These are phyloP conservation scores for Penicillium pulvis DNA, from an alignment of 495 filamentous ascomycete species.

Conservation along the genomic window DNA sequence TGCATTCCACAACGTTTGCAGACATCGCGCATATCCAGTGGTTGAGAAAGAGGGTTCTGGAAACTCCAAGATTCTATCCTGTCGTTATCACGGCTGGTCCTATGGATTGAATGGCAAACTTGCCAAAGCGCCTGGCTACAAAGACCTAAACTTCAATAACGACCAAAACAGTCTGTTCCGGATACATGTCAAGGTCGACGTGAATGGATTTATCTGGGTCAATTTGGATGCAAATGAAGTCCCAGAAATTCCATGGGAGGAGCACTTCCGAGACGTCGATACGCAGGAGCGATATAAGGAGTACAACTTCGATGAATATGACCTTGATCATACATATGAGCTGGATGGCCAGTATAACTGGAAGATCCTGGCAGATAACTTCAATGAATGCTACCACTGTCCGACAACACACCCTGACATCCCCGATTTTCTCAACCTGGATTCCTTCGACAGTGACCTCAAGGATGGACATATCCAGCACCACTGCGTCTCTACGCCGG, in stretches of 20 bases:
- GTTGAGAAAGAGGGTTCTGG: conserved; percentile 42
- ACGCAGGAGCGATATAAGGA: conserved; percentile 43
- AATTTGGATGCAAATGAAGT: conserved; percentile 47
- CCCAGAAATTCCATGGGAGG: conserved; percentile 48
- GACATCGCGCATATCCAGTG: conserved; percentile 57
- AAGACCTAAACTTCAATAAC: conserved; percentile 54
- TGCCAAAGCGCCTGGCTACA: conserved; percentile 57
- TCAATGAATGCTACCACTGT: conserved; percentile 67
- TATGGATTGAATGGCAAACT: conserved; percentile 56
- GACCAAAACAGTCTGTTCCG: conserved; percentile 43
- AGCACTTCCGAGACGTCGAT: conserved; percentile 48
- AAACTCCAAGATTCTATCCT: conserved; percentile 40
- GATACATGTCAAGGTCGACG: conserved; percentile 51
- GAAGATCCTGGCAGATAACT: conserved; percentile 65
- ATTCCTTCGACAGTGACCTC: conserved; percentile 44
- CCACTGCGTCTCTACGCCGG: conserved; percentile 40
- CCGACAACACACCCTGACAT: conserved; percentile 52
- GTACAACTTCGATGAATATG: conserved; percentile 63
- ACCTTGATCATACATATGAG: conserved; percentile 57
- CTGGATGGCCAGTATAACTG: conserved; percentile 54
- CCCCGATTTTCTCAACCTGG: conserved; percentile 44
- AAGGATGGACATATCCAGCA: conserved; percentile 48
- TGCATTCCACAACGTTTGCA: conserved; percentile 58
- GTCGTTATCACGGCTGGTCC: conserved; percentile 26
- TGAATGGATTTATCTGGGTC: conserved; percentile 55